These are phyloP conservation scores for Colletotrichum spaethianum DNA, from an alignment of 2,329 filamentous ascomycete species.

Conservation along the genomic window DNA sequence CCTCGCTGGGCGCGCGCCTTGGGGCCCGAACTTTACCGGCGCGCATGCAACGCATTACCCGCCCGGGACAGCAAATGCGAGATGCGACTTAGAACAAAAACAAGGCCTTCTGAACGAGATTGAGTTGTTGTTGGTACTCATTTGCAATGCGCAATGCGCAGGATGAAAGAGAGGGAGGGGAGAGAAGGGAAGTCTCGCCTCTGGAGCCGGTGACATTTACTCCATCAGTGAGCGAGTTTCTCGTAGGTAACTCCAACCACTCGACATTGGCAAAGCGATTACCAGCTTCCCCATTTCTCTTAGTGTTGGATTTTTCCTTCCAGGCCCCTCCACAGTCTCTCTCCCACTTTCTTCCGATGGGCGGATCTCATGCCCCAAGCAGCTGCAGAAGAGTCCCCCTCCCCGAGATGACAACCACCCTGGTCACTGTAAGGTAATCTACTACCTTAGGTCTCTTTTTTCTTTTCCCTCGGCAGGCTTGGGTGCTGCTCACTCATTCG, in stretches of 20 bases:
- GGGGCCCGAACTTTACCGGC: slow-evolving; percentile 38
- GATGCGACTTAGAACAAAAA: slow-evolving; percentile 1
- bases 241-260: background rate
- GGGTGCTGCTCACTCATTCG: slow-evolving; percentile 11
- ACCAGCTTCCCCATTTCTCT: slow-evolving; percentile 2
- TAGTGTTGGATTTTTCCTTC: background rate
- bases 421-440: slow-evolving; percentile 11
- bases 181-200: background rate
- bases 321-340: background rate
- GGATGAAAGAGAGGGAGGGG: background rate
- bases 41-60: slow-evolving; percentile 17
- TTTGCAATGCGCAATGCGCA: background rate
- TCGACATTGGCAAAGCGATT: background rate
- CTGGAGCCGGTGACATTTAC: background rate
- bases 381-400: slow-evolving; percentile 6
- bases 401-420: slow-evolving; percentile 18
- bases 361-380: slow-evolving; percentile 23
- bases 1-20: slow-evolving; percentile 16
- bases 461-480: slow-evolving; percentile 20
- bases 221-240: background rate
- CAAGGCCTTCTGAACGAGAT: background rate
- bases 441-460: background rate
- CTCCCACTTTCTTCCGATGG: slow-evolving; percentile 18
- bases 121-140: background rate
- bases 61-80: background rate